phyloP scores from a whole-genome alignment of 2,329 filamentous ascomycete genomes.

The Cytospora piceae region DNA sequence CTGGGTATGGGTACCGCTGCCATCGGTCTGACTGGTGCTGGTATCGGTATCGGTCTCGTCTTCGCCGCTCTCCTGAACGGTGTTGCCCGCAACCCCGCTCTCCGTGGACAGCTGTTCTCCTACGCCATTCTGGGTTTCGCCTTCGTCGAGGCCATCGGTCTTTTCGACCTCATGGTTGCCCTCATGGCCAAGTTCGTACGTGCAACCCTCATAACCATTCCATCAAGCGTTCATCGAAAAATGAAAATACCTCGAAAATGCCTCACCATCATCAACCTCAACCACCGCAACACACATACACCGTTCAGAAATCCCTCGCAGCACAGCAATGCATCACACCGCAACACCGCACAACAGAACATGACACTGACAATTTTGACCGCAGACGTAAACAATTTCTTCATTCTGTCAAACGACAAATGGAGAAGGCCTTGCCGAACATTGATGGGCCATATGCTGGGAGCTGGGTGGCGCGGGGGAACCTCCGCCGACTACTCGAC shows the following conservation, averaged over 20 bases:
- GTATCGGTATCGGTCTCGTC: slow-evolving; percentile 95
- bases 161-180: slow-evolving; percentile 89
- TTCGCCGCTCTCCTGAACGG: slow-evolving; percentile 88
- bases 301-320: not conserved
- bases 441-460: slow-evolving; percentile 27
- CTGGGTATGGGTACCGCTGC: slow-evolving; percentile 86
- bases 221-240: slow-evolving; percentile 12
- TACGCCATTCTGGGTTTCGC: slow-evolving; percentile 96
- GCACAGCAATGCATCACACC: not conserved
- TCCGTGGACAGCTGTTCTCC: slow-evolving; percentile 94
- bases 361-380: slow-evolving; percentile 12
- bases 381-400: slow-evolving; percentile 30
- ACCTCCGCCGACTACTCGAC: slow-evolving; percentile 28
- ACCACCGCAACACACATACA: not conserved
- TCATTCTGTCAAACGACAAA: slow-evolving; percentile 26
- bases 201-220: slow-evolving; percentile 35
- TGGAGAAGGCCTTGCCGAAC: slow-evolving; percentile 29
- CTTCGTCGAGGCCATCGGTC: slow-evolving; percentile 91
- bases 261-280: slow-evolving; percentile 5
- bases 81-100: slow-evolving; percentile 92
- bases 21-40: slow-evolving; percentile 89
- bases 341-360: not conserved
- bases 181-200: slow-evolving; percentile 90
- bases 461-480: slow-evolving; percentile 18
- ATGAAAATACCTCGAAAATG: slow-evolving; percentile 12